These are phyloP conservation scores for Blastocladiella emersonii DNA, from an alignment of 371 early-diverging fungal genomes.

Conservation along the genomic window DNA sequence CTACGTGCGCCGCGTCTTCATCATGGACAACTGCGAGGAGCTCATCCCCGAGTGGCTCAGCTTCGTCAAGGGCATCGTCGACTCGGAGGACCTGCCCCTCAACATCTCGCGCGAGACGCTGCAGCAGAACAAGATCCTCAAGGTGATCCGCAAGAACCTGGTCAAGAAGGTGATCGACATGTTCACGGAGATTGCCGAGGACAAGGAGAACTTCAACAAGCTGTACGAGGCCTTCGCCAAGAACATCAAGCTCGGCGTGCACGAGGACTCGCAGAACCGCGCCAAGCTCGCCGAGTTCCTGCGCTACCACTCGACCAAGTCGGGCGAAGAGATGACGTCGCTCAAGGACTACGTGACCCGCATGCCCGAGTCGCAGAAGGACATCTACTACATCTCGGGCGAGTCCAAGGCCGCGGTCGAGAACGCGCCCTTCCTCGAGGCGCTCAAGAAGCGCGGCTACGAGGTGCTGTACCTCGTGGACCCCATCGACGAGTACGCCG, in stretches of 20 bases:
- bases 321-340: constrained; percentile 72
- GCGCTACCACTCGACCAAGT: constrained; percentile 86
- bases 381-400: constrained; percentile 97
- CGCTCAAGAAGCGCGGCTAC: constrained; percentile 93
- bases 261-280: constrained; percentile 76
- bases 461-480: constrained; percentile 56
- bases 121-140: constrained; percentile 89
- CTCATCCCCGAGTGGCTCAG: constrained; percentile 82
- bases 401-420: constrained; percentile 87
- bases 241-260: constrained; percentile 86
- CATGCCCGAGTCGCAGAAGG: constrained; percentile 63
- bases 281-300: constrained; percentile 78
- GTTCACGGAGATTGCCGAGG: constrained; percentile 73
- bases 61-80: constrained; percentile 82
- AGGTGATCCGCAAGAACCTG: constrained; percentile 84
- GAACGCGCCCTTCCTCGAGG: constrained; percentile 96
- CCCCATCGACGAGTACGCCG: constrained; percentile 90
- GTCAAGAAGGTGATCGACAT: constrained; percentile 87
- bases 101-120: constrained; percentile 94
- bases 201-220: constrained; percentile 82
- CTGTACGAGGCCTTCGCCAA: constrained; percentile 87
- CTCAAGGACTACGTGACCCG: constrained; percentile 88
- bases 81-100: constrained; percentile 90
- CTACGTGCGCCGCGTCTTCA: constrained; percentile 91
- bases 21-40: constrained; percentile 93